phyloP scores from a whole-genome alignment of 2,329 filamentous ascomycete genomes.

The Colletotrichum gloeosporioides region DNA sequence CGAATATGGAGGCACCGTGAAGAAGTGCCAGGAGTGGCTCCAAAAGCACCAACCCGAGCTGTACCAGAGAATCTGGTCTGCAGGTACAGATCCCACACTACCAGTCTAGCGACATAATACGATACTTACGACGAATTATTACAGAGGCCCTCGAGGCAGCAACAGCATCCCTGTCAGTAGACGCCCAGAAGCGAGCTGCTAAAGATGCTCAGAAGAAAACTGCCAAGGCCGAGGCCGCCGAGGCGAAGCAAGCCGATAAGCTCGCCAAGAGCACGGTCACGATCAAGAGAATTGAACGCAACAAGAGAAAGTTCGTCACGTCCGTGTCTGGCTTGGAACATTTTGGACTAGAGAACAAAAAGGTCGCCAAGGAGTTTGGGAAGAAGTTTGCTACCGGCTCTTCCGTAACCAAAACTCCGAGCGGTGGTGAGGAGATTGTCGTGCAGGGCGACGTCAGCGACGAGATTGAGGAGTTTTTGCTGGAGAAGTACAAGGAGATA shows the following conservation, averaged over 20 bases:
- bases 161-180: slow-evolving; percentile 84
- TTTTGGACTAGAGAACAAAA: slow-evolving; percentile 92
- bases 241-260: slow-evolving; percentile 82
- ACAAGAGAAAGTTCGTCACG: slow-evolving; percentile 97
- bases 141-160: slow-evolving; percentile 82
- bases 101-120: neutral
- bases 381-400: slow-evolving; percentile 98
- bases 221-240: slow-evolving; percentile 87
- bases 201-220: slow-evolving; percentile 98
- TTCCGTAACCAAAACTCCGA: slow-evolving; percentile 87
- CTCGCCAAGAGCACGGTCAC: slow-evolving; percentile 82
- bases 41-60: slow-evolving; percentile 74
- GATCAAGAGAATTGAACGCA: slow-evolving; percentile 97
- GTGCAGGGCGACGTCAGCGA: slow-evolving; percentile 97
- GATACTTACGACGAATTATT: neutral
- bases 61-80: slow-evolving; percentile 83
- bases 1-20: slow-evolving; percentile 95
- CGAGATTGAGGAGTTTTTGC: slow-evolving; percentile 89
- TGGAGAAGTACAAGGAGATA: slow-evolving; percentile 88
- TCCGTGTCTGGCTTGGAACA: slow-evolving; percentile 89
- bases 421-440: slow-evolving; percentile 93
- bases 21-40: slow-evolving; percentile 98
- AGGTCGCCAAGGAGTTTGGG: slow-evolving; percentile 93
- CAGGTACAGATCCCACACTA: slow-evolving; percentile 60
- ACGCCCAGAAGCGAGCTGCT: slow-evolving; percentile 91